Evolutionary conservation across 495 filamentous ascomycete genomes (phyloP).

Genomic region (Hypoxylon rickii): DNA sequence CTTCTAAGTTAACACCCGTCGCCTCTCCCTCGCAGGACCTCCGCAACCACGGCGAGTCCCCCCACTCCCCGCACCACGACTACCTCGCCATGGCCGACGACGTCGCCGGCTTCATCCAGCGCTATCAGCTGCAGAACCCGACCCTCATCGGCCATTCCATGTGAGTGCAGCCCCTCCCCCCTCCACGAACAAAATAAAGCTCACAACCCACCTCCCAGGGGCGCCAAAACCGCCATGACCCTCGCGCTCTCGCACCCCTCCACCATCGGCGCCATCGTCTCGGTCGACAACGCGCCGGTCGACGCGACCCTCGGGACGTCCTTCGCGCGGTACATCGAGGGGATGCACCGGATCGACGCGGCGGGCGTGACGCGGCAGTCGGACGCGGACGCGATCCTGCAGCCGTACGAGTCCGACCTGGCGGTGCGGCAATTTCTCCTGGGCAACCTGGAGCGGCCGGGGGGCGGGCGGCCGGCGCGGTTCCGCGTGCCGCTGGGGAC

Average conservation of each 20-base stretch:
- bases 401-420: slow-evolving; percentile 74
- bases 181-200: background rate
- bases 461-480: slow-evolving; percentile 31
- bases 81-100: slow-evolving; percentile 88
- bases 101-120: slow-evolving; percentile 75
- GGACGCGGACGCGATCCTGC: slow-evolving; percentile 80
- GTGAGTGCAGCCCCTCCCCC: slow-evolving; percentile 50
- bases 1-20: slow-evolving; percentile 9
- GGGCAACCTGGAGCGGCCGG: slow-evolving; percentile 70
- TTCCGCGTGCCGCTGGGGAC: slow-evolving; percentile 54
- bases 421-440: slow-evolving; percentile 87
- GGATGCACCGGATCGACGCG: slow-evolving; percentile 81
- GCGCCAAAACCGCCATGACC: slow-evolving; percentile 93
- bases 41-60: slow-evolving; percentile 91
- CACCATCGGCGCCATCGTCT: slow-evolving; percentile 68
- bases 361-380: slow-evolving; percentile 65
- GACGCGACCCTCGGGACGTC: slow-evolving; percentile 72
- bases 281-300: slow-evolving; percentile 92
- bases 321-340: slow-evolving; percentile 81
- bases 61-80: slow-evolving; percentile 76
- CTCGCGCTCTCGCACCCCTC: slow-evolving; percentile 72
- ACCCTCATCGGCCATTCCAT: slow-evolving; percentile 95
- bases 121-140: slow-evolving; percentile 69
- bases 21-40: slow-evolving; percentile 69
- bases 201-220: slow-evolving; percentile 63